Conservation (phyloP, 306 rosid species). For the Coriaria nepalensis region DNA sequence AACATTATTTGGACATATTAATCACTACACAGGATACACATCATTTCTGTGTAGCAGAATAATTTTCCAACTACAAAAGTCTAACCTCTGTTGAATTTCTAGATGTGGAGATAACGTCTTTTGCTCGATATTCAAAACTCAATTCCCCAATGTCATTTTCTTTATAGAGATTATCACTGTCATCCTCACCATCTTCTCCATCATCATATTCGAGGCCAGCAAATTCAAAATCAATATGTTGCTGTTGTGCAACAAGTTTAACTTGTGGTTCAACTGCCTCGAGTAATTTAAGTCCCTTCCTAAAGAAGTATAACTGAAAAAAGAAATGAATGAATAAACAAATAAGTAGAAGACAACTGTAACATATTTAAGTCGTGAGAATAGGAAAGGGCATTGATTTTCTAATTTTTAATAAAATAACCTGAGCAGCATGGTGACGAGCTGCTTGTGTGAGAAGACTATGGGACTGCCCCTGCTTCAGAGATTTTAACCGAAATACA, state of each 20-base stretch:
- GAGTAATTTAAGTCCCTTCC: conserved; percentile 75
- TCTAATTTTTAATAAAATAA: conserved; percentile 16
- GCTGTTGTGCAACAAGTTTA: conserved; percentile 43
- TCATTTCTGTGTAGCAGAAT: neutral
- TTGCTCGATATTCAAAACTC: conserved; percentile 59
- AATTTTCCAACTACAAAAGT: conserved; percentile 7
- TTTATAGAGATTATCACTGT: conserved; percentile 25
- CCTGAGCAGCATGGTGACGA: conserved; percentile 91
- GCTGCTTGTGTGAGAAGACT: conserved; percentile 91
- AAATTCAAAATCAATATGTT: conserved; percentile 74
- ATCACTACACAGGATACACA: too few species aligned
- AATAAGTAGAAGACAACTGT: neutral
- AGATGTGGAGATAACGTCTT: conserved; percentile 37
- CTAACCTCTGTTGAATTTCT: conserved; percentile 63
- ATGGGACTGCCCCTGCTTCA: conserved; percentile 79
- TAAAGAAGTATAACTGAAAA: conserved; percentile 65
- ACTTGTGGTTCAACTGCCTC: conserved; percentile 84
- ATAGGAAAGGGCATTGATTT: neutral
- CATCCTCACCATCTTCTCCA: conserved; percentile 14
- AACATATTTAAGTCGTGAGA: neutral
- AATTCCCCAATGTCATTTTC: conserved; percentile 42
- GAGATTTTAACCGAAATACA: conserved; percentile 66
- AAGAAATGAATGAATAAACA: conserved; percentile 9
- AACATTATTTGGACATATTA: too few species aligned
- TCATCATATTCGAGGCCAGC: conserved; percentile 58